A percentile compares a stretch with the other conserved stretches of the same genome.
These are phyloP conservation scores for Scalesia atractyloides DNA, from an alignment of 129 eudicot genomes.

Conservation along the genomic window DNA sequence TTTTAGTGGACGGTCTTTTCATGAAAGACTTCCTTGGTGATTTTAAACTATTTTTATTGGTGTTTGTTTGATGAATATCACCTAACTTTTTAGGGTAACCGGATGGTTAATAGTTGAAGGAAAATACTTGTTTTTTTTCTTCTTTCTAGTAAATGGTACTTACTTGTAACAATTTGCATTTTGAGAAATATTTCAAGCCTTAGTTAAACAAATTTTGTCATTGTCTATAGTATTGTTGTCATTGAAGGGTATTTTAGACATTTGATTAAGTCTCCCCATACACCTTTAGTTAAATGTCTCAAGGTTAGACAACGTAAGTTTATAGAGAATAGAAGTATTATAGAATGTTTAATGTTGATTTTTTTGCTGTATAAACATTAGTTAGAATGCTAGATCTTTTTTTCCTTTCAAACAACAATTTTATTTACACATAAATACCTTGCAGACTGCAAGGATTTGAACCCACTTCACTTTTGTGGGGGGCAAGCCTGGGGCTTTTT, in stretches of 20 bases:
- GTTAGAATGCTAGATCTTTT: neutral
- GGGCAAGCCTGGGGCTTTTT: no score
- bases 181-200: neutral
- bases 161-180: neutral
- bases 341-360: neutral
- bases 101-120: neutral
- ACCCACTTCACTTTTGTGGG: no score
- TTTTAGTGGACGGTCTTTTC: neutral
- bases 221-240: neutral
- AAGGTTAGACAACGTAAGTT: neutral
- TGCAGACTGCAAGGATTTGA: no score
- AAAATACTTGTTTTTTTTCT: no score
- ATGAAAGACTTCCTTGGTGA: slow-evolving; percentile 17
- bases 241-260: neutral
- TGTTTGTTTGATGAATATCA: neutral
- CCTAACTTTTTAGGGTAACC: neutral
- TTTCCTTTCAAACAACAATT: no score
- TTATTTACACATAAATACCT: no score
- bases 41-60: neutral
- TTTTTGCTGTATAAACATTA: neutral
- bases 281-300: neutral
- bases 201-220: neutral
- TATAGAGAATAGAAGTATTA: neutral
- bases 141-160: neutral
- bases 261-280: neutral